Conservation (phyloP, 1,284 basidiomycete species). For the Heterobasidion annosum region DNA sequence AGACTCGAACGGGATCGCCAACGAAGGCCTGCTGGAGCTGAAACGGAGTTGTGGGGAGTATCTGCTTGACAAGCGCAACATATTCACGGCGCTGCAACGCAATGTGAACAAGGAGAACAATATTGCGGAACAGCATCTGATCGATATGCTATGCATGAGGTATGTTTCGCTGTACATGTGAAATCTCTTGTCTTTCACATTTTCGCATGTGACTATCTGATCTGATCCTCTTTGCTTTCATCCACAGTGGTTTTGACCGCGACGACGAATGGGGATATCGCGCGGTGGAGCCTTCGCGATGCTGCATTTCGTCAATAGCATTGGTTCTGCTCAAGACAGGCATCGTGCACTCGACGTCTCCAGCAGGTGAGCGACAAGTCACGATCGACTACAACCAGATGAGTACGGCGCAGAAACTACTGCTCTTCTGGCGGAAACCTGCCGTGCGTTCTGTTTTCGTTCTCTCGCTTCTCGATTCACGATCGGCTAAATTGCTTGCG, state of each 20-base stretch:
- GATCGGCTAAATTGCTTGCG: no score
- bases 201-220: neutral
- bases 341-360: slow-evolving; percentile 60
- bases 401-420: slow-evolving; percentile 93
- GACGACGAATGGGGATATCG: slow-evolving; percentile 98
- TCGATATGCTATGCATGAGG: slow-evolving; percentile 99
- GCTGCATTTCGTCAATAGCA: slow-evolving; percentile 97
- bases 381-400: slow-evolving; percentile 89
- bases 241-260: slow-evolving; percentile 82
- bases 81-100: slow-evolving; percentile 96
- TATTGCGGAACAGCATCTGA: slow-evolving; percentile 96
- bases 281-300: slow-evolving; percentile 89
- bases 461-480: neutral
- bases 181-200: neutral
- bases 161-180: slow-evolving; percentile 24
- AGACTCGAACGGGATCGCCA: slow-evolving; percentile 73
- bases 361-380: slow-evolving; percentile 54
- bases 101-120: slow-evolving; percentile 99
- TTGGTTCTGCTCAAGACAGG: slow-evolving; percentile 97
- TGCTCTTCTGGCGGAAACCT: slow-evolving; percentile 98
- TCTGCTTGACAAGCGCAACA: slow-evolving; percentile 83
- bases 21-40: slow-evolving; percentile 63
- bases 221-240: neutral
- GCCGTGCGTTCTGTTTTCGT: slow-evolving; percentile 58
- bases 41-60: slow-evolving; percentile 83